Evolutionary conservation across 164 flowering plant genomes (phyloP).

Genomic region (Malania oleifera): DNA sequence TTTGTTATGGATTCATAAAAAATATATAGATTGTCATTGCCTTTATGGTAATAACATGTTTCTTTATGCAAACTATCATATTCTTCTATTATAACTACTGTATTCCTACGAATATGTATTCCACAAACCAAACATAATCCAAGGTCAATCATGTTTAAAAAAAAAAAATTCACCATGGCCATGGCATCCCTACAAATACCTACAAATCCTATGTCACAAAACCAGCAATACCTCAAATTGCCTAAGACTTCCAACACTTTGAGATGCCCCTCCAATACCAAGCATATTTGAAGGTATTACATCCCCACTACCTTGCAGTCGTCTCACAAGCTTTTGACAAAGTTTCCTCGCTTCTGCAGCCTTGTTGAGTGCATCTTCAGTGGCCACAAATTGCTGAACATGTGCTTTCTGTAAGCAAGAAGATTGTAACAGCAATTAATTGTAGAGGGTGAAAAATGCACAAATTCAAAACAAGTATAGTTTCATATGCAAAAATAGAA

Average conservation of each 20-base stretch:
- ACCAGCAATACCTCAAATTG: slow-evolving; percentile 67
- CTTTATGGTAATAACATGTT: no score
- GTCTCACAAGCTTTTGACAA: slow-evolving; percentile 65
- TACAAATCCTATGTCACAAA: not conserved
- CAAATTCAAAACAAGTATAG: not conserved
- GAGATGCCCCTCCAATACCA: slow-evolving; percentile 52
- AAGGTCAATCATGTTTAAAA: no score
- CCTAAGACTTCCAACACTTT: slow-evolving; percentile 73
- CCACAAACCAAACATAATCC: no score
- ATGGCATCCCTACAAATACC: not conserved
- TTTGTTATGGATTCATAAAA: no score
- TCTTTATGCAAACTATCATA: no score
- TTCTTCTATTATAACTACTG: no score
- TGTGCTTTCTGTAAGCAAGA: slow-evolving; percentile 80
- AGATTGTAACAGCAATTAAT: slow-evolving; percentile 5
- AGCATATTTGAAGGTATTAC: slow-evolving; percentile 38
- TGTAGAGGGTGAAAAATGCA: slow-evolving; percentile 2
- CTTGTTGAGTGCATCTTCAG: slow-evolving; percentile 96
- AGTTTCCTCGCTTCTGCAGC: slow-evolving; percentile 87
- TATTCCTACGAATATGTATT: no score
- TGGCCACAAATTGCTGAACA: slow-evolving; percentile 96
- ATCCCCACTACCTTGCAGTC: slow-evolving; percentile 65
- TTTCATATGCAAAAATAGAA: not conserved
- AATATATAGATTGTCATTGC: no score
- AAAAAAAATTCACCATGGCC: no score